Evolutionary conservation across 2,329 filamentous ascomycete species (phyloP).

Genomic region (Botrytis cinerea): DNA sequence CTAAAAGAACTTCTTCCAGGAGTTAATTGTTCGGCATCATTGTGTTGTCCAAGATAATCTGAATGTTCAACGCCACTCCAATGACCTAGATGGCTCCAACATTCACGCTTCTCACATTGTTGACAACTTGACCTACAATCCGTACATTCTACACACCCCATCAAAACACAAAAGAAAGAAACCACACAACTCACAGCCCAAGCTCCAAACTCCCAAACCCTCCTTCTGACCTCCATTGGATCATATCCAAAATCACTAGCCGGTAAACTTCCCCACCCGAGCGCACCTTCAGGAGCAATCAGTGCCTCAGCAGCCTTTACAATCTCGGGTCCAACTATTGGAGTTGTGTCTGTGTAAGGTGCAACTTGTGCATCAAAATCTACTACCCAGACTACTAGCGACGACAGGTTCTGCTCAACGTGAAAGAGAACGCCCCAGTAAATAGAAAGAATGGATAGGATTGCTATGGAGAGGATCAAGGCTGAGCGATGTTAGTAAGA

Average conservation of each 20-base stretch:
- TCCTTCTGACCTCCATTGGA: not conserved
- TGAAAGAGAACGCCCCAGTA: slow-evolving; percentile 62
- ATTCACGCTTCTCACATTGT: too few species aligned
- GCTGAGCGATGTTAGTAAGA: not conserved
- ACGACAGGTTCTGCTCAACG: slow-evolving; percentile 50
- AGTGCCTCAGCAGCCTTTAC: slow-evolving; percentile 49
- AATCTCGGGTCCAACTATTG: slow-evolving; percentile 59
- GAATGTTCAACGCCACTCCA: not conserved
- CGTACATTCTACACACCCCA: not conserved
- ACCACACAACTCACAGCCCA: slow-evolving; percentile 11
- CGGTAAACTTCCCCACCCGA: slow-evolving; percentile 17
- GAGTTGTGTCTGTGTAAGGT: slow-evolving; percentile 51
- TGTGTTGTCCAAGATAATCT: not conserved
- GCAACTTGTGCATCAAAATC: slow-evolving; percentile 60
- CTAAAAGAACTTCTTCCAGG: too few species aligned
- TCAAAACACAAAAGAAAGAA: not conserved
- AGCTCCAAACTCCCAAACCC: not conserved
- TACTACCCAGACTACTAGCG: slow-evolving; percentile 58
- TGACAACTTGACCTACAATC: not conserved
- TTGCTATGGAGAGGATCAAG: not conserved
- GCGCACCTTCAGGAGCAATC: slow-evolving; percentile 29
- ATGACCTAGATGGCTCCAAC: not conserved
- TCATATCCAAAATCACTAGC: not conserved
- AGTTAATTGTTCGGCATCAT: not conserved
- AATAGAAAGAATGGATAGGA: slow-evolving; percentile 52